Base-by-base conservation (phyloP, 495 filamentous ascomycete species). In the Penicillium turbatum region DNA sequence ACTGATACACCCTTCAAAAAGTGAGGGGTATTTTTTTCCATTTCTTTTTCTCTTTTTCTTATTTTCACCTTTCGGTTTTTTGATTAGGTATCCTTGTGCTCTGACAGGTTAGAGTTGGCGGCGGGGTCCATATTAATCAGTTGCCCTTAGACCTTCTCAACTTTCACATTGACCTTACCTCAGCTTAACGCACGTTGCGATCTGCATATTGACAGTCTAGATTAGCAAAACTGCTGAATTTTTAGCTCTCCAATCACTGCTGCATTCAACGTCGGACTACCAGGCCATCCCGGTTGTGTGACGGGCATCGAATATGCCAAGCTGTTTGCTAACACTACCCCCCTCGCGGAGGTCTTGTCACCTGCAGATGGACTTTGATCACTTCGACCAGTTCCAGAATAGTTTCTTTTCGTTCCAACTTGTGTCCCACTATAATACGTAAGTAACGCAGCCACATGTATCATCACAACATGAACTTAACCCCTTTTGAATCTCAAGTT, bases 221-320 rank as follows among this genome's bases (percentile, higher is more conserved):
- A 50, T 48, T 53, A 30, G 36, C 38, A 44, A 24, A 24, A 34
- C 41, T 39, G 15, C 13, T 46, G 50, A 24, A 24, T 43, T 15
- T 2, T 38, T 37, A 10, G 6, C 12, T 34, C 30, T 24, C 47
- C 51, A 60, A 57, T 59, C 48, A 51, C 29, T 31, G 29, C 42
- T 21, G 21, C n/a, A 40, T 63, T 60, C 56, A 17, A 55, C 43
- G 35, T 53, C 57, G 60, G 54, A 10, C 63, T 42, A 65, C 48
- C 31, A n/a, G 42, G 51, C 40, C 55, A 60, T 56, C 63, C 63
- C 41, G 48, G 51, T 32, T 60, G 63, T 65, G 52, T 55, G 53
- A 65, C 63, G 53, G 50, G 32, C 44, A 17, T 49, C 21, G 51
- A 53, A 36, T 10, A n/a, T 34, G 39, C 26, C 48, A 30, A 26